phyloP scores from a whole-genome alignment of 108 stramenopile species.

The Cyclotella choctawhatcheeana region DNA sequence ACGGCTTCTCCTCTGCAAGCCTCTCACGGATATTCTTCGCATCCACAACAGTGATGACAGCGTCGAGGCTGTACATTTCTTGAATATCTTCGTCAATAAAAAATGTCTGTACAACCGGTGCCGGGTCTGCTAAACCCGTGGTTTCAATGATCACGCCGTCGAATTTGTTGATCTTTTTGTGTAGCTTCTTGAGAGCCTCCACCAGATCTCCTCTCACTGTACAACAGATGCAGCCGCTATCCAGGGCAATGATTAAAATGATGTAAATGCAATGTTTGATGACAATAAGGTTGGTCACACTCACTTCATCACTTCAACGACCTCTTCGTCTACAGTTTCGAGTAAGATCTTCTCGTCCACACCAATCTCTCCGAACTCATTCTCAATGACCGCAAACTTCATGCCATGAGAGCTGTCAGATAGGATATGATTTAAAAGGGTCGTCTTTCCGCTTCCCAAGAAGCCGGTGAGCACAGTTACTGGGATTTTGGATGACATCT shows the following conservation, averaged over 20 bases:
- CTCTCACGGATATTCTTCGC: constrained; percentile 85
- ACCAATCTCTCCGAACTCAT: constrained; percentile 96
- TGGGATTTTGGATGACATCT: constrained; percentile 46
- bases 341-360: constrained; percentile 87
- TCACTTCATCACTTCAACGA: constrained; percentile 86
- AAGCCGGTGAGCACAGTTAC: constrained; percentile 96
- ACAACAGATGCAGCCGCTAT: constrained; percentile 78
- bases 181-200: constrained; percentile 81
- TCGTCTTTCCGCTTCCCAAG: constrained; percentile 82
- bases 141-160: constrained; percentile 97
- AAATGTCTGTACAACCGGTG: constrained; percentile 95
- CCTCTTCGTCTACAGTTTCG: constrained; percentile 71
- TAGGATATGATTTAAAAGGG: constrained; percentile 91
- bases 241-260: neutral
- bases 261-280: constrained; percentile 45
- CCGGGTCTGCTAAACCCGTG: constrained; percentile 96
- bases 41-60: constrained; percentile 95
- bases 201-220: constrained; percentile 87
- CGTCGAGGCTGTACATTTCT: constrained; percentile 85
- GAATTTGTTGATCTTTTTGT: constrained; percentile 68
- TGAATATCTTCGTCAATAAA: constrained; percentile 89
- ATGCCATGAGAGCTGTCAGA: constrained; percentile 83
- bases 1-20: constrained; percentile 83
- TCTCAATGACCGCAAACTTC: constrained; percentile 91
- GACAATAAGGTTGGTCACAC: constrained; percentile 82